A percentile compares a stretch with the other conserved stretches of the same genome.
phyloP scores from a whole-genome alignment of 441 rosid genomes.

The Rhodomyrtus psidioides region DNA sequence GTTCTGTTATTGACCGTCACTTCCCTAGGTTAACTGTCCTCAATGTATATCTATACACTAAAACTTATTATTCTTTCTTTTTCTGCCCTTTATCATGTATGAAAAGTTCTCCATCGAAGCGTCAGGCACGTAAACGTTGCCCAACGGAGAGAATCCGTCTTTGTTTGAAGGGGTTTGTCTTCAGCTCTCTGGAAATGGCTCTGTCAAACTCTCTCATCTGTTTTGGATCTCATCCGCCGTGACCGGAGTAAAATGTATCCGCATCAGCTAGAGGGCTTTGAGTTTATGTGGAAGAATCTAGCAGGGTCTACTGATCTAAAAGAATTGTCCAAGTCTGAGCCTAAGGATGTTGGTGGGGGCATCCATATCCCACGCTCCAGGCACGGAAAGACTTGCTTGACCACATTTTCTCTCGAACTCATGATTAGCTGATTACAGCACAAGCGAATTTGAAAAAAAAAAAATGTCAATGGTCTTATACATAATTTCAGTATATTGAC shows the following conservation, averaged over 20 bases:
- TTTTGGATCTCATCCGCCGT: constrained; percentile 67
- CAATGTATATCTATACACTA: neutral
- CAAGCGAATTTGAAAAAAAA: no score
- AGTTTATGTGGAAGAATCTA: constrained; percentile 66
- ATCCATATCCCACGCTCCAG: constrained; percentile 82
- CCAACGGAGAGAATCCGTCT: neutral
- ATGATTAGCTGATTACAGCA: no score
- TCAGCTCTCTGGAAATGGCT: neutral
- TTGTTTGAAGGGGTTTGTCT: neutral
- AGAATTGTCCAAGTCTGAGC: constrained; percentile 24
- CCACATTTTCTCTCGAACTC: constrained; percentile 37
- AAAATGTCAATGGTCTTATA: no score
- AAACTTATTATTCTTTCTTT: neutral
- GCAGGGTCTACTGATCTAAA: constrained; percentile 45
- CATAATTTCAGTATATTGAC: no score
- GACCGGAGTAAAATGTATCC: constrained; percentile 32
- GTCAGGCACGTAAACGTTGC: neutral
- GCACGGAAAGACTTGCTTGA: constrained; percentile 80
- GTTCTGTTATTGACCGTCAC: neutral
- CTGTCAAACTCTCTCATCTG: constrained; percentile 5
- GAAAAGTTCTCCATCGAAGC: neutral
- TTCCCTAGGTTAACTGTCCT: neutral
- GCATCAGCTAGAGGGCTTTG: constrained; percentile 71
- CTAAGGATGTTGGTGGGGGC: constrained; percentile 39
- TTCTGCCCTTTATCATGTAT: neutral